Conservation (phyloP, 75 land plant genomes). For the Ceratopteris richardii region DNA sequence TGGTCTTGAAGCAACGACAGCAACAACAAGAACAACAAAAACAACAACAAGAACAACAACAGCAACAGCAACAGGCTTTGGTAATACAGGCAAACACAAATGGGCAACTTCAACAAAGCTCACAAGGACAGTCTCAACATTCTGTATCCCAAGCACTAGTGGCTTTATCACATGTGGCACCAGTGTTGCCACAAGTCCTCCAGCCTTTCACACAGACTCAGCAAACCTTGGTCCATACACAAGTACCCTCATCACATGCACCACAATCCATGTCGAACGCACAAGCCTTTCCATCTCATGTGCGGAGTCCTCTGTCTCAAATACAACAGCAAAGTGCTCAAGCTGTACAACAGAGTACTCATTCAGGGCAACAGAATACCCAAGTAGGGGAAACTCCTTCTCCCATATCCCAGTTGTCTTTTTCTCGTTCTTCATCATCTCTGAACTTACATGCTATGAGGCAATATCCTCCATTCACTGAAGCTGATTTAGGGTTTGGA, state of each 20-base stretch:
- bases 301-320: too few species aligned
- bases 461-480: conserved; percentile 10
- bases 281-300: too few species aligned
- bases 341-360: neutral
- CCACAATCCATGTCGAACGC: too few species aligned
- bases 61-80: too few species aligned
- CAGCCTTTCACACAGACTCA: conserved; percentile 26
- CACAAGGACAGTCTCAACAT: conserved; percentile 29
- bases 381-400: conserved; percentile 6
- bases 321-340: too few species aligned
- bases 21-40: too few species aligned
- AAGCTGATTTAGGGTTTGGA: conserved; percentile 16
- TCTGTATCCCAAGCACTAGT: conserved; percentile 17
- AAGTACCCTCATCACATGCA: too few species aligned
- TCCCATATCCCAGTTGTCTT: conserved; percentile 13
- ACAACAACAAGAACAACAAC: too few species aligned
- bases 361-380: neutral
- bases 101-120: conserved; percentile 9
- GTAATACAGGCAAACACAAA: neutral
- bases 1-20: too few species aligned
- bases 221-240: neutral
- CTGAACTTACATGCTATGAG: conserved; percentile 4
- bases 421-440: conserved; percentile 11
- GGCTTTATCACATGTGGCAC: conserved; percentile 21
- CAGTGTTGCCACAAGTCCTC: conserved; percentile 23